Conservation (phyloP, 176 grass and related monocot genomes). For the Avena insularis region DNA sequence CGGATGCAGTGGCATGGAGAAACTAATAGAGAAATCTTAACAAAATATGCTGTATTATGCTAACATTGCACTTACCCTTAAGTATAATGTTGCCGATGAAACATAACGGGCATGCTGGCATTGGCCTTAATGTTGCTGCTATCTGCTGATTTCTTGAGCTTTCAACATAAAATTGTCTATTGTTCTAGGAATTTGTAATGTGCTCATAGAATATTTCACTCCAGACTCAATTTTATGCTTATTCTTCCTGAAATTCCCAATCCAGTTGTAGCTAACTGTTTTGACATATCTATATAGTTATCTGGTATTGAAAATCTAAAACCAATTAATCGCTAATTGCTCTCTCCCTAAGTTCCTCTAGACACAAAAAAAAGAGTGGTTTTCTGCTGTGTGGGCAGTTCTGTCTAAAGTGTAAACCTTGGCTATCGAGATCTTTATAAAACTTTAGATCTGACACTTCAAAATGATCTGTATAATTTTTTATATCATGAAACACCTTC, state of each 20-base stretch:
- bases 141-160: constrained; percentile 15
- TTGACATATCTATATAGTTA: background rate
- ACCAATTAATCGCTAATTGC: background rate
- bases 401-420: background rate
- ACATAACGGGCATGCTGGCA: background rate
- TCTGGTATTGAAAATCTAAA: background rate
- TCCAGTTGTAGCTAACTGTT: background rate
- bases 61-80: no score
- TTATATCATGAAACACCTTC: background rate
- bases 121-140: constrained; percentile 19
- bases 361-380: background rate
- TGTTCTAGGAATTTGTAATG: constrained; percentile 7
- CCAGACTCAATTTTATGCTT: background rate
- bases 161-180: background rate
- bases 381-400: background rate
- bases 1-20: background rate
- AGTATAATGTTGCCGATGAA: background rate
- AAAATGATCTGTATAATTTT: background rate
- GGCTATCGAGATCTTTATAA: background rate
- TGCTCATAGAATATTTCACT: background rate
- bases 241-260: background rate
- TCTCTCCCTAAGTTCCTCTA: background rate
- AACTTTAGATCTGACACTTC: background rate
- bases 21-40: constrained; percentile 45
- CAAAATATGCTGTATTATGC: background rate